phyloP scores from a whole-genome alignment of 2,329 filamentous ascomycete genomes.

The Arthroderma sp. region DNA sequence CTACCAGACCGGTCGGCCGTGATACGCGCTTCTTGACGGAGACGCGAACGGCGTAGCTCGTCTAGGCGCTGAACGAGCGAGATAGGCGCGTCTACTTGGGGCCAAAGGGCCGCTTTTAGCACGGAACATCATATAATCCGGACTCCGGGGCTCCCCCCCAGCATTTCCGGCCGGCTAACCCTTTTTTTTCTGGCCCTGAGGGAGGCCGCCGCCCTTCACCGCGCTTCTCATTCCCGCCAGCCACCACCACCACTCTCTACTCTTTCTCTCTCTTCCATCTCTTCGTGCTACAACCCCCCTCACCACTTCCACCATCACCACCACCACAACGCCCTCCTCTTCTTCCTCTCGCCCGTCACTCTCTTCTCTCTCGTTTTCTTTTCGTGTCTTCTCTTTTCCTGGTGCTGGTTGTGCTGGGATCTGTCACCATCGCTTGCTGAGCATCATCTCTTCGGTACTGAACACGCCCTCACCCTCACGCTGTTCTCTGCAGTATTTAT shows the following conservation, averaged over 20 bases:
- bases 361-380: too few relatives aligned
- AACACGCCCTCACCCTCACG: not conserved
- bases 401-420: too few relatives aligned
- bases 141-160: too few relatives aligned
- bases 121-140: too few relatives aligned
- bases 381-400: too few relatives aligned
- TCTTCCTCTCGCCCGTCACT: not conserved
- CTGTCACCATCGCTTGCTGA: not conserved
- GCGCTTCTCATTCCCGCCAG: constrained; percentile 2
- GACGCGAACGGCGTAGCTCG: too few relatives aligned
- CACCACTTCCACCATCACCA: not conserved
- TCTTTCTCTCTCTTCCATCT: not conserved
- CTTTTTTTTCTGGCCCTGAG: not conserved
- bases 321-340: not conserved
- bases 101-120: too few relatives aligned
- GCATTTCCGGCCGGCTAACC: not conserved
- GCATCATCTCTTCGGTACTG: not conserved
- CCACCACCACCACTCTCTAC: not conserved
- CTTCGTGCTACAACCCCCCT: too few relatives aligned
- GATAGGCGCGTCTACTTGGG: too few relatives aligned
- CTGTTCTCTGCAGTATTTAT: not conserved
- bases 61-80: too few relatives aligned
- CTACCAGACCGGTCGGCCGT: too few relatives aligned
- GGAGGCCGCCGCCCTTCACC: not conserved
- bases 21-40: too few relatives aligned